These are phyloP conservation scores for Barnettozyma vustinii DNA, from an alignment of 805 yeast genomes.

Conservation along the genomic window DNA sequence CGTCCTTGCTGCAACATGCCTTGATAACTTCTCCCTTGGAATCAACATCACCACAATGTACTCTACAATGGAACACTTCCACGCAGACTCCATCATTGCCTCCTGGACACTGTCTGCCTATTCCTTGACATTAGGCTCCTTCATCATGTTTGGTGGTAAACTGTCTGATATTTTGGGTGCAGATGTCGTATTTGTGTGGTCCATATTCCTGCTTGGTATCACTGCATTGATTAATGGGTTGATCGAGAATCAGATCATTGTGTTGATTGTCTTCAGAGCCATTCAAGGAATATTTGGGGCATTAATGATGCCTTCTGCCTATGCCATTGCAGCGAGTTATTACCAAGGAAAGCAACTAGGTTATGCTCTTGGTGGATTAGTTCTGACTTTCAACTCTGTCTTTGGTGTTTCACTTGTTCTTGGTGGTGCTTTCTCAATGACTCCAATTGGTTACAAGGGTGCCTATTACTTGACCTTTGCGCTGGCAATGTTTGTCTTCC, in stretches of 20 bases:
- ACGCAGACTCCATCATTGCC: slow-evolving; percentile 13
- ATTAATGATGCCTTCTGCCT: slow-evolving; percentile 34
- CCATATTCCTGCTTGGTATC: slow-evolving; percentile 22
- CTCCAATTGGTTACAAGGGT: slow-evolving; percentile 35
- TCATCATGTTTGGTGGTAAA: slow-evolving; percentile 38
- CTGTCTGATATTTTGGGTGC: slow-evolving; percentile 38
- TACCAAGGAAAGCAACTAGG: slow-evolving; percentile 27
- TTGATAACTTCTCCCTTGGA: slow-evolving; percentile 6
- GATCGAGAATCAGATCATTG: slow-evolving; percentile 29
- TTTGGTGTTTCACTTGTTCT: slow-evolving; percentile 36
- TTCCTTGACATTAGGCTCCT: slow-evolving; percentile 39
- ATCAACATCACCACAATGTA: slow-evolving; percentile 3
- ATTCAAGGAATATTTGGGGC: slow-evolving; percentile 42
- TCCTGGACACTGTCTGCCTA: slow-evolving; percentile 41
- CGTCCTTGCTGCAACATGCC: slow-evolving; percentile 1
- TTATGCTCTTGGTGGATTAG: slow-evolving; percentile 24
- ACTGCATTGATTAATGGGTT: slow-evolving; percentile 32
- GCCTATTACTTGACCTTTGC: slow-evolving; percentile 36
- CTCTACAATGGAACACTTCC: slow-evolving; percentile 2
- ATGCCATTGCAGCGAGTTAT: slow-evolving; percentile 28
- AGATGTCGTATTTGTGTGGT: slow-evolving; percentile 25
- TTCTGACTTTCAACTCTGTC: slow-evolving; percentile 25
- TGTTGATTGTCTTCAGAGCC: slow-evolving; percentile 38
- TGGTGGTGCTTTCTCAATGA: slow-evolving; percentile 40
- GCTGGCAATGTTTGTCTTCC: slow-evolving; percentile 16